Evolutionary conservation across 345 rosid genomes (phyloP), one percentile per base, ranked within the genome.

Genomic region (Eucalyptus regnans): DNA sequence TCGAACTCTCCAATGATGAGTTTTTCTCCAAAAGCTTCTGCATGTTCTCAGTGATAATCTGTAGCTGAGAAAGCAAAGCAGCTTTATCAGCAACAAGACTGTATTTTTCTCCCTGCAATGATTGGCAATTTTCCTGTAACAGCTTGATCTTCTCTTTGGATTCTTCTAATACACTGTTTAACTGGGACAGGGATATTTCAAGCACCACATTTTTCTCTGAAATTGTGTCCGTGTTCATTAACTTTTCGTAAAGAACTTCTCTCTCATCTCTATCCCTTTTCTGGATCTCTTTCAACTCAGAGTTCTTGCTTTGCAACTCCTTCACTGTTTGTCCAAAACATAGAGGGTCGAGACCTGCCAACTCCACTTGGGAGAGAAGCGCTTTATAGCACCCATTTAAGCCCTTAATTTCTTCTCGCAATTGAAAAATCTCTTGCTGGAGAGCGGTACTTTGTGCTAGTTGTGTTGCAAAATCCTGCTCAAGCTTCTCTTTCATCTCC

Each of bases 31-130:
- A 90, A 88, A 94, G 94, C 92, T 90, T 94, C 94, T 95, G 94
- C 96, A 94, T 96, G 92, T 92, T 96, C 92, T 94, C 97, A 23
- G 97, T 93, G 93, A 95, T 94, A 54, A 91, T 89, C 89, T 96
- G 98, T 88, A 97, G 90, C 89, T 96, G 99, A 88, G 98, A 96
- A 87, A 97, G 96, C 87, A 97, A 86, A 86, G 91, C 90, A n/a
- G 97, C 93, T 93, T 95, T 95, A 91, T 97, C 99, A 87, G 94
- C 68, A 37, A 92, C 91, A 86, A 96, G 97, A 89, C 92, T 86
- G 49, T 94, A 92, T 92, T 96, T 98, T 89, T 97, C 97, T 91
- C 94, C 96, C 89, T 88, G 94, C 86, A 96, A 92, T 92, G 93
- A 93, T 85, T 93, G 95, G 85, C 93, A 92, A 50, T 96, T 93